A percentile compares a stretch with the other conserved stretches of the same genome.
phyloP scores from a whole-genome alignment of 2,329 filamentous ascomycete species.

The Pleoardoris graminearum region DNA sequence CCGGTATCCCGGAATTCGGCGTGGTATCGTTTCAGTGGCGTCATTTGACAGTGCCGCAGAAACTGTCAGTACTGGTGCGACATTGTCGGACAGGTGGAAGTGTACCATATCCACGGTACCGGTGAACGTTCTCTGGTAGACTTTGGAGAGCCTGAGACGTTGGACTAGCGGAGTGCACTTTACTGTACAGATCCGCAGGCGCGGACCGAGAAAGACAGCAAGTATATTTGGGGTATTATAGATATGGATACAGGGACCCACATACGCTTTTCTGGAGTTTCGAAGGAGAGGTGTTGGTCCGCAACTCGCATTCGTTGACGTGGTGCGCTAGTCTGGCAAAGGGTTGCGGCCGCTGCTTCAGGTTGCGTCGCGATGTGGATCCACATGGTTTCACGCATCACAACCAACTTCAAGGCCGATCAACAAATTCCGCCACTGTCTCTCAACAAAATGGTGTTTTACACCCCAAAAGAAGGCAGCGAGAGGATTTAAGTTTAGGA shows the following conservation, averaged over 20 bases:
- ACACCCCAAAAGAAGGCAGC: neutral
- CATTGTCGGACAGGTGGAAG: neutral
- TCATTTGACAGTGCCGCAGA: neutral
- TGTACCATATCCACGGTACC: too few relatives aligned
- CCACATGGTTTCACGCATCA: neutral
- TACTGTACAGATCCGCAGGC: neutral
- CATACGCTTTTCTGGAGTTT: neutral
- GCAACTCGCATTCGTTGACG: neutral
- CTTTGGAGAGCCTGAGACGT: too few relatives aligned
- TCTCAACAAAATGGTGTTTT: neutral
- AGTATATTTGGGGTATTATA: neutral
- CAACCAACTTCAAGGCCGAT: neutral
- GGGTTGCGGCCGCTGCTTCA: constrained; percentile 4
- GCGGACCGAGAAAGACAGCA: neutral
- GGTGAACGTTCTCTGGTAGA: too few relatives aligned
- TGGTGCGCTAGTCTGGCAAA: neutral
- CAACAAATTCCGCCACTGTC: neutral
- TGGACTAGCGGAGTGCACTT: neutral
- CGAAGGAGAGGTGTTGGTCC: neutral
- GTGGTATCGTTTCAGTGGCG: neutral
- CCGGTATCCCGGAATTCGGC: neutral
- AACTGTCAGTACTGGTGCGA: neutral
- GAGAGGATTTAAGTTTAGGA: neutral
- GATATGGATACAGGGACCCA: neutral
- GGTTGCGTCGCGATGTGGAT: neutral